Conservation (phyloP, 371 early-diverging fungal genomes). For the Coemansia sp. region DNA sequence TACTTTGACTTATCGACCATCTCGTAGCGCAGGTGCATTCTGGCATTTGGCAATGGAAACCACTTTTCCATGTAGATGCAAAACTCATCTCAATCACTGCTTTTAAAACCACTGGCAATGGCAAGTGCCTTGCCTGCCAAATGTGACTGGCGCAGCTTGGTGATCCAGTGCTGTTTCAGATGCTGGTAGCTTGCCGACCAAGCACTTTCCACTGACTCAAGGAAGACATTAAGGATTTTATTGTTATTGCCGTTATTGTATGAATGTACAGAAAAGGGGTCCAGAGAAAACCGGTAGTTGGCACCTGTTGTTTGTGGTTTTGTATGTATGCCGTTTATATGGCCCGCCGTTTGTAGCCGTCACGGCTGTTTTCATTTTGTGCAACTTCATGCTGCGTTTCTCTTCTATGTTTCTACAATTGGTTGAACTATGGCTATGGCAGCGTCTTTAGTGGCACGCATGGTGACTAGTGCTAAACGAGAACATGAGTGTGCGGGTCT, state of each 20-base stretch:
- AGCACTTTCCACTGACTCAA: neutral
- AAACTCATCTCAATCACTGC: neutral
- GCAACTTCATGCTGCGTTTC: too few species aligned
- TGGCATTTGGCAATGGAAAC: neutral
- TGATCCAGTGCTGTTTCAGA: neutral
- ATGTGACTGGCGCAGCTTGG: neutral
- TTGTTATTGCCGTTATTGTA: neutral
- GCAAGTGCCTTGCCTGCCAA: neutral
- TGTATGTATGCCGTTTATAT: too few species aligned
- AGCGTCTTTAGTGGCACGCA: too few species aligned
- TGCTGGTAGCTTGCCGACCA: neutral
- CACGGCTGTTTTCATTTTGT: too few species aligned
- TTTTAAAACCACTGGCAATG: neutral
- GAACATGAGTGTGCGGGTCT: too few species aligned
- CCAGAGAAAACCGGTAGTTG: too few species aligned
- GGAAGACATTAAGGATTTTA: neutral
- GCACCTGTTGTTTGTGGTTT: too few species aligned
- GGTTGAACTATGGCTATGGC: too few species aligned
- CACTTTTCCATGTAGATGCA: neutral
- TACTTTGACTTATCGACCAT: neutral
- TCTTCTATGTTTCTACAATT: too few species aligned
- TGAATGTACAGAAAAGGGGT: too few species aligned
- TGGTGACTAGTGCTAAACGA: too few species aligned
- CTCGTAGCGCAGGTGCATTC: neutral
- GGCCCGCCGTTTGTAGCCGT: too few species aligned